A percentile compares a stretch with the other conserved stretches of the same genome.
phyloP scores from a whole-genome alignment of 2,329 filamentous ascomycete species.

The Sphaerostilbella broomeana region DNA sequence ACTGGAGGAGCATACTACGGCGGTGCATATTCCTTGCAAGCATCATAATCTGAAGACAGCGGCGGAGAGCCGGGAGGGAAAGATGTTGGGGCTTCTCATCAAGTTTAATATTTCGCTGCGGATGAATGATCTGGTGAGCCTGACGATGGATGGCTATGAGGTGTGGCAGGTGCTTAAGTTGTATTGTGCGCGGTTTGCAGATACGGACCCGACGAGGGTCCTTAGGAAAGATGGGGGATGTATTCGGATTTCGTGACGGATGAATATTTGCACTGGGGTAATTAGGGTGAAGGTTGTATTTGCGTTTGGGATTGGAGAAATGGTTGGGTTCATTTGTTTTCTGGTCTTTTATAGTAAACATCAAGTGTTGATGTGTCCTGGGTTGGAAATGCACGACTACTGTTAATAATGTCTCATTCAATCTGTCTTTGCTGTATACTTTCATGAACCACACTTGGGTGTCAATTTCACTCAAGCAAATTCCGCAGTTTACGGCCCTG shows the following conservation, averaged over 20 bases:
- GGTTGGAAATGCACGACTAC: no score
- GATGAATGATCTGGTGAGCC: conserved; percentile 10
- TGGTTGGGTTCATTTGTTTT: no score
- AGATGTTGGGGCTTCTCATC: conserved; percentile 10
- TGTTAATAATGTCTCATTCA: no score
- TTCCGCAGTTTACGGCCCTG: no score
- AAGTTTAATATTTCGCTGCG: conserved; percentile 10
- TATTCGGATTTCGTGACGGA: conserved; percentile 4
- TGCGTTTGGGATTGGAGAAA: no score
- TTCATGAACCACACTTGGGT: no score
- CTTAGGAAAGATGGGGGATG: conserved; percentile 4
- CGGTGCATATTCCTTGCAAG: conserved; percentile 6
- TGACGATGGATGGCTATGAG: conserved; percentile 11
- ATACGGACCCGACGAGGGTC: conserved; percentile 8
- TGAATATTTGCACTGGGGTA: no score
- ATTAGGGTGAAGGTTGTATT: no score
- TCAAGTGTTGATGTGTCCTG: no score
- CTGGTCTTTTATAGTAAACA: no score
- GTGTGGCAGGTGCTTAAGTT: conserved; percentile 8
- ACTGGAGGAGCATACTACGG: conserved; percentile 3
- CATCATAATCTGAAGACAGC: conserved; percentile 3
- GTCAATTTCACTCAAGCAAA: no score
- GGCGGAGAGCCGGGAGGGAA: conserved; percentile 4
- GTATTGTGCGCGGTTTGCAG: conserved; percentile 10
- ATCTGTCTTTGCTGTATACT: no score